These are phyloP conservation scores for Botryosphaeria dothidea DNA, from an alignment of 2,329 filamentous ascomycete genomes.

Conservation along the genomic window DNA sequence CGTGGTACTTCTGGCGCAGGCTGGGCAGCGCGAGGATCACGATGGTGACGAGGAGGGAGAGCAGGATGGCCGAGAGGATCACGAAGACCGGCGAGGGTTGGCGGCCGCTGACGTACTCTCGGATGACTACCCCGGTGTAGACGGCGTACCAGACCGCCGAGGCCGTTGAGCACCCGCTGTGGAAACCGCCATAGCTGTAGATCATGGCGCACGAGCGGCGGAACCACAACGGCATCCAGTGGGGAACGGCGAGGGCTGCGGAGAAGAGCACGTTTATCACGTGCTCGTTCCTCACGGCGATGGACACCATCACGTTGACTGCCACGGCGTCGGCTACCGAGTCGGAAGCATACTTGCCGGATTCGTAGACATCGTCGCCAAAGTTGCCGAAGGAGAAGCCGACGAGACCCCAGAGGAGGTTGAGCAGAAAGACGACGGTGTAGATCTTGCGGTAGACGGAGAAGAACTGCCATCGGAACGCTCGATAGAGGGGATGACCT, in stretches of 20 bases:
- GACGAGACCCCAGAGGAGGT: slow-evolving; percentile 12
- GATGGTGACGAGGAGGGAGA: slow-evolving; percentile 27
- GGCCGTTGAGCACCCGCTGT: slow-evolving; percentile 33
- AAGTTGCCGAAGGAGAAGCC: slow-evolving; percentile 2
- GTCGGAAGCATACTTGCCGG: background rate
- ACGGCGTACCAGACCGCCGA: slow-evolving; percentile 45
- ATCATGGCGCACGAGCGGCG: slow-evolving; percentile 29
- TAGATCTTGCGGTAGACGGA: slow-evolving; percentile 18
- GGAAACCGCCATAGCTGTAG: slow-evolving; percentile 37
- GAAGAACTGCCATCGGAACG: slow-evolving; percentile 16
- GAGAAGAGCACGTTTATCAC: slow-evolving; percentile 34
- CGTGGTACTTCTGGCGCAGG: slow-evolving; percentile 29
- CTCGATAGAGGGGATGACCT: background rate
- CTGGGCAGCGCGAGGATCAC: slow-evolving; percentile 28
- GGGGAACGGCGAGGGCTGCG: slow-evolving; percentile 33
- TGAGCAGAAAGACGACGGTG: slow-evolving; percentile 11
- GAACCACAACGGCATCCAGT: slow-evolving; percentile 28
- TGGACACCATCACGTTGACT: slow-evolving; percentile 34
- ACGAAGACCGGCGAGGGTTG: slow-evolving; percentile 22
- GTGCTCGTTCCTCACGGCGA: slow-evolving; percentile 35
- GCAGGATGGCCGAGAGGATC: slow-evolving; percentile 26
- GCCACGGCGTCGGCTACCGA: slow-evolving; percentile 31
- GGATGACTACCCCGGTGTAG: slow-evolving; percentile 37
- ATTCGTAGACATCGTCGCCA: background rate
- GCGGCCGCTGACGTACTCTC: slow-evolving; percentile 25